Base-by-base conservation (phyloP, 2,329 filamentous ascomycete genomes). In the Hypoxylon sp. region DNA sequence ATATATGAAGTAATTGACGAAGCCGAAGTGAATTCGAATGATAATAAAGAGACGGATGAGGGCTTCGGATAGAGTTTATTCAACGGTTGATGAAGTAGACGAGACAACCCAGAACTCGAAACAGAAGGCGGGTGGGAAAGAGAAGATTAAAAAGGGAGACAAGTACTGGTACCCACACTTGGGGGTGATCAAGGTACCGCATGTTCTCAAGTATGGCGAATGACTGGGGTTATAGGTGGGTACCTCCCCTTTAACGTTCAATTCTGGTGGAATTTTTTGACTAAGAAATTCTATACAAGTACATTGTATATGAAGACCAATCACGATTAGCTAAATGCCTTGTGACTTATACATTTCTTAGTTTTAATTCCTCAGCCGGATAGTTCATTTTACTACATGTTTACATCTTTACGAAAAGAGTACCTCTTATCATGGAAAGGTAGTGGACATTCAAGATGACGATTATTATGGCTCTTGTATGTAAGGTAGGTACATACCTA, bases 81-180 rank as follows among this genome's bases (percentile, higher is more conserved):
- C 55, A 53, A 67, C 29, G 33, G 67, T 69, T 67, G 52, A 22
- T 33, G 50, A 61, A 58, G 47, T 53, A 48, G 55, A 50, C 48
- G 44, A 58, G 57, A 60, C 53, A 61, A 62, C 66, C 53, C 44
- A 65, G 57, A 56, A 69, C 63, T 66, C 52, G 68, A 64, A 71
- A 69, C 56, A 69, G 66, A 71, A 69, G 63, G 59, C 66, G 48
- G 60, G 65, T 66, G 68, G 68, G 68, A 54, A 48, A 68, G 61
- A 51, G 60, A 50, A 65, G 69, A 71, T 71, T 71, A 71, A 71
- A 70, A 71, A 71, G 66, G 66, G 69, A 65, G 67, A 58, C 46
- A 67, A 63, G 63, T 70, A 69, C 69, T 48, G 57, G 67, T 71
- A 71, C 69, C 69, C 69, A 70, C 65, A 62, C 52, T 61, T 65